Evolutionary conservation across 2,329 filamentous ascomycete genomes (phyloP), one percentile per base, ranked within the genome.

Genomic region (Myrmaecium sp.): DNA sequence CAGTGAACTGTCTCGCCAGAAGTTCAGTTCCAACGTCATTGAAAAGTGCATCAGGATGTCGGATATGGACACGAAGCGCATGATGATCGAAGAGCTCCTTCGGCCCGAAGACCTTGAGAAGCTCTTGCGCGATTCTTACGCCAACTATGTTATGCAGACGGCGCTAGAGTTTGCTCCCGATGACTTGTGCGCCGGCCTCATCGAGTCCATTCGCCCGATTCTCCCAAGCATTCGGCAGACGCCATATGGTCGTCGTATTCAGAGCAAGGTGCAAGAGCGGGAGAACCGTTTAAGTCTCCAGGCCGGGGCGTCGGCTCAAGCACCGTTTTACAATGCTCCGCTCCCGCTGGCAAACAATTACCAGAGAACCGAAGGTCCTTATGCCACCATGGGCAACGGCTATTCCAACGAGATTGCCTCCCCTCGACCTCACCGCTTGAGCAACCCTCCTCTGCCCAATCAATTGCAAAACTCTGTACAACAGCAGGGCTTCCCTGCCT

Each of bases 21-120:
- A 98, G 57, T 98, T 98, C 60, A 94, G 83, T 58, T 95, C 89
- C 44, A 98, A 98, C 42, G 89, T 98, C 31, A 86, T 98, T 36
- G 89, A 98, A 60, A 98, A 98, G 52, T 64, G 58, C 39, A 57
- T 95, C 32, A 82, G 89, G 30, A 92, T 82, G 47, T 75, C 84
- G 18, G 71, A 78, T 33, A 61, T 71, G 14, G 60, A 67, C 6
- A 77, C 77, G 27, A 83, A 77, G 47, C 76, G 82, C 40, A 64
- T 74, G 51, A 74, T 98, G 55, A 76, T 94, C 31, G 69, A 78
- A 18, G 89, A 95, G 57, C 74, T 98, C 46, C 62, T 76, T 26
- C 49, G 57, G 6, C 67, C 74, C 3, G 64, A 65, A 31, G 82
- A 93, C 55, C 75, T 95, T 34, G 83, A 94, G 43, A 75, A 75